Evolutionary conservation across 768 basidiomycete species (phyloP).

Genomic region (Mycena sanguinolenta): DNA sequence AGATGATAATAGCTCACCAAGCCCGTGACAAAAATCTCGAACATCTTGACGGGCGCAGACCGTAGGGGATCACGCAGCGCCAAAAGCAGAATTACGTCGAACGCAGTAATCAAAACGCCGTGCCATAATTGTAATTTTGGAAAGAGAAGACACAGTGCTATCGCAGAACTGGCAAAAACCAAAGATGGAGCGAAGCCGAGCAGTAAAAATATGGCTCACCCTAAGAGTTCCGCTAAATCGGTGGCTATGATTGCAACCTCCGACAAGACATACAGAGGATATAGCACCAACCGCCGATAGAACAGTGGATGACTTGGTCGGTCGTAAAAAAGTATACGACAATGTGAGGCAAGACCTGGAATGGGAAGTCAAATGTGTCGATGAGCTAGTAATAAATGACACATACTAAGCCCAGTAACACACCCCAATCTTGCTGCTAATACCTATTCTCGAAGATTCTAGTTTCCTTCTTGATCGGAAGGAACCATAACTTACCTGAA

Average conservation of each 20-base stretch:
- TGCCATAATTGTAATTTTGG: conserved; percentile 78
- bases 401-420: conserved; percentile 82
- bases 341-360: conserved; percentile 67
- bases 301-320: conserved; percentile 70
- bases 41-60: conserved; percentile 74
- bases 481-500: conserved; percentile 64
- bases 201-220: conserved; percentile 40
- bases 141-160: conserved; percentile 83
- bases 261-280: conserved; percentile 73
- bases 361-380: background rate
- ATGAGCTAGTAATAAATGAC: background rate
- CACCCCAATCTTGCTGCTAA: conserved; percentile 86
- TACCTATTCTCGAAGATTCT: conserved; percentile 43
- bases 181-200: background rate
- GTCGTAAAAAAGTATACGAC: conserved; percentile 74
- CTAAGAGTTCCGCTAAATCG: conserved; percentile 85
- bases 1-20: conserved; percentile 56
- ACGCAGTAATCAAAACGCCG: conserved; percentile 75
- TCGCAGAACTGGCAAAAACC: conserved; percentile 63
- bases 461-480: background rate
- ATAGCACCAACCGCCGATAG: conserved; percentile 71
- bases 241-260: conserved; percentile 84
- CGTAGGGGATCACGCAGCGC: conserved; percentile 78
- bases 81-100: conserved; percentile 80
- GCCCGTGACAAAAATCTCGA: conserved; percentile 73